Conservation (phyloP, 2,329 filamentous ascomycete genomes). For the Aureobasidium sp. region DNA sequence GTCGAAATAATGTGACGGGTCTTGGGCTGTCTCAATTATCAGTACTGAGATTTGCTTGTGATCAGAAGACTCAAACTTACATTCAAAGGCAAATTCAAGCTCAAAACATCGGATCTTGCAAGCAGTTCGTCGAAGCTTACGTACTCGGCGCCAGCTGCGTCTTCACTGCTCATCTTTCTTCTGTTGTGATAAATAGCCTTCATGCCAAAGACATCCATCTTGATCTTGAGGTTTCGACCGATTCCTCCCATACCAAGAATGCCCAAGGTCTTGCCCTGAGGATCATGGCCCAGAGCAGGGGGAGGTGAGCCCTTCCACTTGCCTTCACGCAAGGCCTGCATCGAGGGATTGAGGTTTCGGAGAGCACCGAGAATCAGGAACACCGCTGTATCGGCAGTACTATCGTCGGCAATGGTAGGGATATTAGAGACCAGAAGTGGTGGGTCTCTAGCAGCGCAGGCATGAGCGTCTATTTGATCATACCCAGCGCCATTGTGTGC, state of each 20-base stretch:
- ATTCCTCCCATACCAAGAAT: conserved; percentile 86
- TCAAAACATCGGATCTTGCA: conserved; percentile 64
- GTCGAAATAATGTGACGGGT: conserved; percentile 71
- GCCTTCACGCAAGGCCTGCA: conserved; percentile 58
- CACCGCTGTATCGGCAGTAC: conserved; percentile 73
- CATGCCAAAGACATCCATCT: conserved; percentile 71
- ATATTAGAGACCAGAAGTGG: conserved; percentile 69
- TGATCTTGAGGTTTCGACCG: conserved; percentile 66
- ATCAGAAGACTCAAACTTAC: conserved; percentile 43
- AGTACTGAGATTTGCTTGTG: neutral
- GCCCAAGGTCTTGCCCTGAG: conserved; percentile 68
- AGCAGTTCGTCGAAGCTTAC: conserved; percentile 69
- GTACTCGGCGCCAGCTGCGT: conserved; percentile 54
- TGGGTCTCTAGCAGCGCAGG: conserved; percentile 56
- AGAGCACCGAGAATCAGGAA: conserved; percentile 77
- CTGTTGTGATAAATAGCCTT: conserved; percentile 69
- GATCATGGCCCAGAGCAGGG: conserved; percentile 63
- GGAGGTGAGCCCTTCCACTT: conserved; percentile 56
- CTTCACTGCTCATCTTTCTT: conserved; percentile 48
- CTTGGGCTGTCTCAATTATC: conserved; percentile 26
- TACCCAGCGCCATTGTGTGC: conserved; percentile 62
- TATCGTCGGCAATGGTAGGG: conserved; percentile 72
- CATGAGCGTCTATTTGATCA: conserved; percentile 69
- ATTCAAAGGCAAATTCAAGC: conserved; percentile 74
- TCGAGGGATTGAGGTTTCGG: conserved; percentile 61